These are phyloP conservation scores for Plasmodium blacklocki DNA, from an alignment of 169 alveolate species.

Conservation along the genomic window DNA sequence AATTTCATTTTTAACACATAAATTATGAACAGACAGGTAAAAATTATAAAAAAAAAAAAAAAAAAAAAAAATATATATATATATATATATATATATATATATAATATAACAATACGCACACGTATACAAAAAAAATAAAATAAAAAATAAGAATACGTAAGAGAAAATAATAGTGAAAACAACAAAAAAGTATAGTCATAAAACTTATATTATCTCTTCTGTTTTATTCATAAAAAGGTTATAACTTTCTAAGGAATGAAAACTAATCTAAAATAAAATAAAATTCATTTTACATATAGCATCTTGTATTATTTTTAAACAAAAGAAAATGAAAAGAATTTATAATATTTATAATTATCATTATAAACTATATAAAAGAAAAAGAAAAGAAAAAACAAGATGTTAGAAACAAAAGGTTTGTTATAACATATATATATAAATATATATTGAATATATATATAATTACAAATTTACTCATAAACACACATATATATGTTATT, in stretches of 20 bases:
- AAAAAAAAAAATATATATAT: slow-evolving; percentile 10
- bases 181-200: too few relatives aligned
- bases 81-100: not conserved
- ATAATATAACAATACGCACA: not conserved
- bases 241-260: slow-evolving; percentile 10
- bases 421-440: too few relatives aligned
- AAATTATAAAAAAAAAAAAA: slow-evolving; percentile 21
- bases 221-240: slow-evolving; percentile 3
- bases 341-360: too few relatives aligned
- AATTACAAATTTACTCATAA: too few relatives aligned
- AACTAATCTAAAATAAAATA: not conserved
- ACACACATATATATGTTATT: too few relatives aligned
- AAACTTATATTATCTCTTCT: not conserved
- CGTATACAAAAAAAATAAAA: slow-evolving; percentile 11
- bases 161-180: too few relatives aligned
- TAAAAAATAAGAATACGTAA: not conserved
- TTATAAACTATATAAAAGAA: too few relatives aligned
- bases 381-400: too few relatives aligned
- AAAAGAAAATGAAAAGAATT: not conserved
- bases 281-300: slow-evolving; percentile 37
- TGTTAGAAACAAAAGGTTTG: too few relatives aligned
- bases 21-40: slow-evolving; percentile 34
- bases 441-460: too few relatives aligned
- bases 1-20: slow-evolving; percentile 47
- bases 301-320: slow-evolving; percentile 38